These are phyloP conservation scores for Chalaropsis thielavioides DNA, from an alignment of 2,329 filamentous ascomycete species.

Conservation along the genomic window DNA sequence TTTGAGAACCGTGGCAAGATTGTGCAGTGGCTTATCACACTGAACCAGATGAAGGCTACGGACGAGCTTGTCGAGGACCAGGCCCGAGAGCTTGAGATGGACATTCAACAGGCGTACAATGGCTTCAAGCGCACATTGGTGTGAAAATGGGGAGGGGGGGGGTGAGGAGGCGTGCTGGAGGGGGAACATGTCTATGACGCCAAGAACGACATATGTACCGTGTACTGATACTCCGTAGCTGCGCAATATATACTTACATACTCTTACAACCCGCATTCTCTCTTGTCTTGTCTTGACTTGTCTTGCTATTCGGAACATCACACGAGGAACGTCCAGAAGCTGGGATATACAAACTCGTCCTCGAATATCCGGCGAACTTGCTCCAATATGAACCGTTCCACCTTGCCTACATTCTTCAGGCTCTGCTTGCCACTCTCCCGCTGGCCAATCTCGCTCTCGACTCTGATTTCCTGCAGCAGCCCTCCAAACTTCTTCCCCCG, in stretches of 20 bases:
- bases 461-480: constrained; percentile 78
- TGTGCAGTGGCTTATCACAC: constrained; percentile 90
- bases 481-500: constrained; percentile 43
- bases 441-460: constrained; percentile 95
- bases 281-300: neutral
- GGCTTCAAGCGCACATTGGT: constrained; percentile 74
- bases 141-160: constrained; percentile 23
- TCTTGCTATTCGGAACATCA: constrained; percentile 25
- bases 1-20: constrained; percentile 96
- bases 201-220: neutral
- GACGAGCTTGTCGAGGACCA: constrained; percentile 82
- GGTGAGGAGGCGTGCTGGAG: too few relatives aligned
- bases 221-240: neutral
- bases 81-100: constrained; percentile 74
- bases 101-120: constrained; percentile 87
- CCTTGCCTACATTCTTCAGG: constrained; percentile 95
- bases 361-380: constrained; percentile 96
- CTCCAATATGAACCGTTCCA: constrained; percentile 92
- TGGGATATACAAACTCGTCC: constrained; percentile 96
- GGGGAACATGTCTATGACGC: neutral
- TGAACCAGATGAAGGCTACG: constrained; percentile 95
- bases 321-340: constrained; percentile 94
- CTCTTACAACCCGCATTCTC: constrained; percentile 4
- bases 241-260: neutral
- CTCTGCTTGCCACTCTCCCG: constrained; percentile 85